Conservation (phyloP, 768 basidiomycete species). For the Mycena crocata region DNA sequence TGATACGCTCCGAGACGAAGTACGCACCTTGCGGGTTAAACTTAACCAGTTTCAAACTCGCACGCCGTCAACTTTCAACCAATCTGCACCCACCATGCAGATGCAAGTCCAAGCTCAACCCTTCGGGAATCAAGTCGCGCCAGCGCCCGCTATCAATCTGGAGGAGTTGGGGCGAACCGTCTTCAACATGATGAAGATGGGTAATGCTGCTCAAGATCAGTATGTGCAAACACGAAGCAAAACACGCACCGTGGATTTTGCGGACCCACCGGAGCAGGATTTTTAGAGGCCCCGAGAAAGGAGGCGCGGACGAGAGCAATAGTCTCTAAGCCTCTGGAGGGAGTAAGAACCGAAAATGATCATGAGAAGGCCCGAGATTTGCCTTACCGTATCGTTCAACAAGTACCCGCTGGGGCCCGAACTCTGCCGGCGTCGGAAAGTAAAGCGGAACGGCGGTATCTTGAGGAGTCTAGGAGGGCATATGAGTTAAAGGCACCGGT, state of each 20-base stretch:
- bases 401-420: conserved; percentile 7
- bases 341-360: neutral
- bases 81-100: neutral
- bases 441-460: neutral
- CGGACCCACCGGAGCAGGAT: conserved; percentile 14
- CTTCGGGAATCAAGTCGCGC: neutral
- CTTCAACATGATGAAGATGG: conserved; percentile 2
- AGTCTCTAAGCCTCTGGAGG: conserved; percentile 6
- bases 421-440: conserved; percentile 17
- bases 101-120: neutral
- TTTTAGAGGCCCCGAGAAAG: conserved; percentile 15
- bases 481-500: conserved; percentile 10
- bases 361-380: neutral
- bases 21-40: conserved; percentile 17
- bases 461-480: conserved; percentile 5
- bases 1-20: conserved; percentile 9
- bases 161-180: conserved; percentile 13
- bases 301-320: conserved; percentile 1
- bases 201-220: neutral
- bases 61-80: too few species aligned
- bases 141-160: neutral
- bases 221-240: conserved; percentile 5
- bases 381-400: conserved; percentile 11
- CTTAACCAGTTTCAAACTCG: conserved; percentile 9
- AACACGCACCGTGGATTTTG: too few species aligned